Conservation (phyloP, 73 alveolate genomes). For the Paramecium pentaurelia region DNA sequence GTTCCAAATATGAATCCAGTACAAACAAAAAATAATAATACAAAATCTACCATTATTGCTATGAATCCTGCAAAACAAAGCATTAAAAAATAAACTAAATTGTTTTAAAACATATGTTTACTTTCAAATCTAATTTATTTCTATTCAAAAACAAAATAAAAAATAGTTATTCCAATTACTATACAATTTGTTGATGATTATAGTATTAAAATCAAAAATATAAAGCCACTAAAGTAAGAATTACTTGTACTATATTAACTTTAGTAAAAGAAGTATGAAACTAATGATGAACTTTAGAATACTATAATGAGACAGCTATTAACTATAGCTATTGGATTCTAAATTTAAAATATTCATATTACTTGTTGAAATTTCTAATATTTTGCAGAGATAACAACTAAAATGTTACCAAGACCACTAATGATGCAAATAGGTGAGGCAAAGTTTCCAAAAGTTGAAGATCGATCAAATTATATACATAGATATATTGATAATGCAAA, state of each 20-base stretch:
- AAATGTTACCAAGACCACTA: neutral
- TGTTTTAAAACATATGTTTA: neutral
- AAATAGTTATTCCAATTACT: neutral
- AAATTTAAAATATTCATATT: neutral
- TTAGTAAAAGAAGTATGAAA: neutral
- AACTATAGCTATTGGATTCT: neutral
- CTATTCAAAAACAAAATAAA: neutral
- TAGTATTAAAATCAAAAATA: neutral
- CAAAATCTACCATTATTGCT: neutral
- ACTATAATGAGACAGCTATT: neutral
- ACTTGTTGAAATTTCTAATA: neutral
- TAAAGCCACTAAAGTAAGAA: neutral
- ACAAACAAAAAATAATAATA: neutral
- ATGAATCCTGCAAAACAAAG: neutral
- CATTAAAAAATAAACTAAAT: neutral
- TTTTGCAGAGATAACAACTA: neutral
- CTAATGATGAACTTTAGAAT: neutral
- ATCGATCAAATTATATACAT: neutral
- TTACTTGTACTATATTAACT: neutral
- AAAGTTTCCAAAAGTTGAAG: neutral
- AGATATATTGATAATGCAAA: neutral
- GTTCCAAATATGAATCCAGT: neutral
- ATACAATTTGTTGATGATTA: neutral
- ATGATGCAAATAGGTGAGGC: neutral
- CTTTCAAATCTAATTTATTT: neutral